Conservation (phyloP, 163 green algal species). For the Volvox carteri region DNA sequence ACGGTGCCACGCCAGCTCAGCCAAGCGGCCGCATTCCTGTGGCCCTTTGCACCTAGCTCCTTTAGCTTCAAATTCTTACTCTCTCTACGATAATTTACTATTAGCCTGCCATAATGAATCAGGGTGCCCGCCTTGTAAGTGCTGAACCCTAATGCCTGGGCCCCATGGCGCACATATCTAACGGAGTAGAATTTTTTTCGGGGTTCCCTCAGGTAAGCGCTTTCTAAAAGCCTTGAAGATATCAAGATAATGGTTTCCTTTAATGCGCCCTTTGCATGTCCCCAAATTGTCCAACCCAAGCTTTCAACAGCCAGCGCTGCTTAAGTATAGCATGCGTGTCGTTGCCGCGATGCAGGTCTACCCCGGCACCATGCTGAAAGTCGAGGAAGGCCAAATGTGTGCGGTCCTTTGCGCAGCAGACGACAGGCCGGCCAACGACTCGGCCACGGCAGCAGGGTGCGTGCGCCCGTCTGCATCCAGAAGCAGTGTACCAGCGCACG, state of each 20-base stretch:
- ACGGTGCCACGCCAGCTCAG: background rate
- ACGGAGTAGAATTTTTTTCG: background rate
- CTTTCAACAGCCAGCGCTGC: too few relatives aligned
- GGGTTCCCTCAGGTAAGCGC: background rate
- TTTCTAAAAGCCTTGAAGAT: too few relatives aligned
- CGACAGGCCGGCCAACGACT: background rate
- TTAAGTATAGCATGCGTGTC: too few relatives aligned
- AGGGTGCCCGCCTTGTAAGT: background rate
- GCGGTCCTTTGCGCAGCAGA: conserved; percentile 31
- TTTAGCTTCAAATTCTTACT: too few relatives aligned
- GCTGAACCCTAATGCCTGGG: conserved; percentile 5
- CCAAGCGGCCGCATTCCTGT: too few relatives aligned
- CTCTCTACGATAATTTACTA: too few relatives aligned
- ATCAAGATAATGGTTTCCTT: background rate
- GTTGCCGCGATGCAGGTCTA: conserved; percentile 11
- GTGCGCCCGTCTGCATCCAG: background rate
- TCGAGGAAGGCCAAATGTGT: conserved; percentile 17
- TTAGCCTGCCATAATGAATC: background rate
- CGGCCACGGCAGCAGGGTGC: background rate
- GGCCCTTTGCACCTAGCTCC: too few relatives aligned
- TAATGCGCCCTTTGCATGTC: too few relatives aligned
- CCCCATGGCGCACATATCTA: background rate
- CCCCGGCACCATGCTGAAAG: conserved; percentile 22
- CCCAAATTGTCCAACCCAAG: too few relatives aligned
- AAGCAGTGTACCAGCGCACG: too few relatives aligned